Percentiles rank a stretch among this genome's conserved stretches.
Conservation (phyloP, 2,329 filamentous ascomycete genomes). For the Saccharata proteae region DNA sequence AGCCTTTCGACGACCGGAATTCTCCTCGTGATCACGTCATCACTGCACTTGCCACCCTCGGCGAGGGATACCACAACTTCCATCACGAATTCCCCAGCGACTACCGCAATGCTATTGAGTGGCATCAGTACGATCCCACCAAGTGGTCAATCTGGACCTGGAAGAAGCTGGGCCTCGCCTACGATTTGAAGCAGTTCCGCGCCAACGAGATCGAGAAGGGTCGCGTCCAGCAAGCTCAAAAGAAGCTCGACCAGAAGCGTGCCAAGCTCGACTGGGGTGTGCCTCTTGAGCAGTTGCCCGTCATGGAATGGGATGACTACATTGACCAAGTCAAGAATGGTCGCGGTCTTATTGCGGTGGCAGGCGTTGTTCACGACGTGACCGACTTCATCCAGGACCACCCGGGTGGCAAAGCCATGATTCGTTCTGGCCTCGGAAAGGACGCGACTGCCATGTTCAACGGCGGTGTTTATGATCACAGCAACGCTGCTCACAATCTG, state of each 20-base stretch:
- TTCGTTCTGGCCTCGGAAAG: conserved; percentile 30
- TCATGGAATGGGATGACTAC: conserved; percentile 33
- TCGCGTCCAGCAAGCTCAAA: conserved; percentile 31
- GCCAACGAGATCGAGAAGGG: conserved; percentile 34
- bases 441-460: conserved; percentile 34
- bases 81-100: conserved; percentile 34
- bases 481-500: conserved; percentile 30
- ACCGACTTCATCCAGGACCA: conserved; percentile 32
- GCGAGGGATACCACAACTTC: conserved; percentile 34
- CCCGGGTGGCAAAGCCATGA: conserved; percentile 31
- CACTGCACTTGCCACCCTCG: conserved; percentile 31
- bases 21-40: conserved; percentile 31
- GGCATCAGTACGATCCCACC: conserved; percentile 28
- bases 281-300: conserved; percentile 30
- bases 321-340: conserved; percentile 31
- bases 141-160: conserved; percentile 33
- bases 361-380: conserved; percentile 31
- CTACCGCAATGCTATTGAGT: conserved; percentile 30
- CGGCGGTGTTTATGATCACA: conserved; percentile 31
- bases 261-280: conserved; percentile 31
- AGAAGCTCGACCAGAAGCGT: conserved; percentile 34
- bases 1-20: conserved; percentile 34
- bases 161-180: conserved; percentile 31
- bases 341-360: conserved; percentile 28
- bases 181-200: conserved; percentile 32